Evolutionary conservation across 768 basidiomycete genomes (phyloP).

Genomic region (Mycena chlorophos): DNA sequence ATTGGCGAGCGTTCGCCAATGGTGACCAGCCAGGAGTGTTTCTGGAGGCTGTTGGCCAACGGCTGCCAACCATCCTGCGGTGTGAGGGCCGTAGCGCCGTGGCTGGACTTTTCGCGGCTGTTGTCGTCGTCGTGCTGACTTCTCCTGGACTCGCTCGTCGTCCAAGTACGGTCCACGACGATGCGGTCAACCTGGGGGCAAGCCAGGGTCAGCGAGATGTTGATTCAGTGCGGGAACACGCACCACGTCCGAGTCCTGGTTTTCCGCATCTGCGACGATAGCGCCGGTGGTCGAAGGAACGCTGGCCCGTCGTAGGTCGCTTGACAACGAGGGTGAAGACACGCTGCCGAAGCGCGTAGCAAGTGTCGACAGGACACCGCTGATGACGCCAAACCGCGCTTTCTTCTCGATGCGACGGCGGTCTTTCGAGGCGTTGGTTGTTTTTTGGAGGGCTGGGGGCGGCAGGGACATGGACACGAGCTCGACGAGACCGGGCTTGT

Average conservation of each 20-base stretch:
- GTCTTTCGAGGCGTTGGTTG: constrained; percentile 19
- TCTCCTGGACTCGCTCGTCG: constrained; percentile 55
- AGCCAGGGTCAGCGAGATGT: not conserved
- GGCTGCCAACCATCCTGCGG: constrained; percentile 19
- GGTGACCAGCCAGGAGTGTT: constrained; percentile 23
- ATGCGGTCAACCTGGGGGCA: constrained; percentile 59
- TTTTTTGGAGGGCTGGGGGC: constrained; percentile 41
- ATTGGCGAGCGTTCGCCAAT: constrained; percentile 33
- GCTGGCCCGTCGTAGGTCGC: constrained; percentile 15
- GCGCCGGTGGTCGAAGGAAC: too few species aligned
- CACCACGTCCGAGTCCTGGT: too few species aligned
- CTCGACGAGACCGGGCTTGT: constrained; percentile 15
- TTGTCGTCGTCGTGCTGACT: constrained; percentile 38
- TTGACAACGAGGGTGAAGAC: constrained; percentile 45
- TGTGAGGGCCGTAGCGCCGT: constrained; percentile 21
- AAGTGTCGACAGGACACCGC: constrained; percentile 51
- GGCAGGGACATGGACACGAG: constrained; percentile 35
- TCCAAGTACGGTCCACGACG: constrained; percentile 73
- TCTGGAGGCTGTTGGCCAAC: constrained; percentile 17
- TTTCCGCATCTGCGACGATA: too few species aligned
- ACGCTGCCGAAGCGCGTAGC: constrained; percentile 56
- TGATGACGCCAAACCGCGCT: constrained; percentile 39
- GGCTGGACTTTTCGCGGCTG: constrained; percentile 33
- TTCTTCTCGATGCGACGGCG: constrained; percentile 36
- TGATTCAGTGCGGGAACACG: too few species aligned